A percentile compares a stretch with the other conserved stretches of the same genome.
Evolutionary conservation across 106 monocot genomes (phyloP).

Genomic region (Iris macrosiphon): DNA sequence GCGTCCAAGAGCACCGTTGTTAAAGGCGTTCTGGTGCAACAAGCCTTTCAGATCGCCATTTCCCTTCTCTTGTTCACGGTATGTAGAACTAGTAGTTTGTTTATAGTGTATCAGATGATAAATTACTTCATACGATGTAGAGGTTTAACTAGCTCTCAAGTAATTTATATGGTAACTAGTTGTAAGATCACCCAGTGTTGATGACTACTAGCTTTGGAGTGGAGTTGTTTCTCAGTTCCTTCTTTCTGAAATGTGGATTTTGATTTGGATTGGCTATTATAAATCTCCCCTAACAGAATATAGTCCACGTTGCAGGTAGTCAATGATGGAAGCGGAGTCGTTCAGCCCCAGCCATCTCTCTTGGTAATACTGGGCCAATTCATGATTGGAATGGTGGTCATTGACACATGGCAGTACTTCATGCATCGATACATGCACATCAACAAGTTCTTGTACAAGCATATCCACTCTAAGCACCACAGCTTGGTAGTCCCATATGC

Average conservation of each 20-base stretch:
- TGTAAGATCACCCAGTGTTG: too few species aligned
- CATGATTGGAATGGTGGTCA: slow-evolving; percentile 21
- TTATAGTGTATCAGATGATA: too few species aligned
- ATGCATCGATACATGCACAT: slow-evolving; percentile 33
- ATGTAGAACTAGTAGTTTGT: slow-evolving; percentile 5
- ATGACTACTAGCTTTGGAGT: too few species aligned
- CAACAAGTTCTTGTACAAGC: slow-evolving; percentile 39
- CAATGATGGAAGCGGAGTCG: background rate
- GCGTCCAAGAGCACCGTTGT: slow-evolving; percentile 46
- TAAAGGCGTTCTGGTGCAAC: slow-evolving; percentile 65
- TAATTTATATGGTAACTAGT: too few species aligned
- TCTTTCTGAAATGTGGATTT: too few species aligned
- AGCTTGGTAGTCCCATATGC: slow-evolving; percentile 20
- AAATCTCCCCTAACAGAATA: too few species aligned
- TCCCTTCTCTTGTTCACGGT: slow-evolving; percentile 47
- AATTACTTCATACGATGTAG: too few species aligned
- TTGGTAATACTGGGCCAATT: slow-evolving; percentile 10
- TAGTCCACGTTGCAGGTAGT: slow-evolving; percentile 8
- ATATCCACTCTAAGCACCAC: slow-evolving; percentile 44
- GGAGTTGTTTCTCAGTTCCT: too few species aligned
- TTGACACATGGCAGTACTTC: slow-evolving; percentile 46
- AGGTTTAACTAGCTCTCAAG: too few species aligned
- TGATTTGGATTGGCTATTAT: too few species aligned
- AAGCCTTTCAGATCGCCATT: slow-evolving; percentile 44
- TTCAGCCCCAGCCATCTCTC: background rate